Conservation (phyloP, 192 early-diverging fungal genomes). For the Backusella tuberculispora region DNA sequence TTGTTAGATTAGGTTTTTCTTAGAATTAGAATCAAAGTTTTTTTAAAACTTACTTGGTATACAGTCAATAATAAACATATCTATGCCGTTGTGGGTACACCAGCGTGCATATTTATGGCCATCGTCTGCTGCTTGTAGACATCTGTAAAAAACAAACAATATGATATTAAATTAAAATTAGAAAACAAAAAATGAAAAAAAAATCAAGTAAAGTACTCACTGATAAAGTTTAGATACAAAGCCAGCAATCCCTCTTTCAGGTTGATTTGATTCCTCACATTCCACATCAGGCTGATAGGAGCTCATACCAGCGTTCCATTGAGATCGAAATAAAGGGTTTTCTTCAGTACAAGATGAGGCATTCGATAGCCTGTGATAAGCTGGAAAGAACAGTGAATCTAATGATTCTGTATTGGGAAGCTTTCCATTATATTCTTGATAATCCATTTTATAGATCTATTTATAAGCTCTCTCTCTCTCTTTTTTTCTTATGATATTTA, state of each 20-base stretch:
- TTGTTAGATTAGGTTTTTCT: background rate
- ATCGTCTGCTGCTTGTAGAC: constrained; percentile 42
- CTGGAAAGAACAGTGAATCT: background rate
- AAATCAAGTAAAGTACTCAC: constrained; percentile 25
- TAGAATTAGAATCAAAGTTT: background rate
- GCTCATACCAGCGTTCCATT: constrained; percentile 13
- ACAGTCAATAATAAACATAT: constrained; percentile 49
- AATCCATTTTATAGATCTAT: constrained; percentile 16
- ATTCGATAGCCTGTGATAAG: background rate
- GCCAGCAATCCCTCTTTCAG: constrained; percentile 38
- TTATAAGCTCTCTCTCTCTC: background rate
- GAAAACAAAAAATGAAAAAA: background rate
- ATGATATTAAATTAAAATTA: background rate
- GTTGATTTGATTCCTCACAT: constrained; percentile 26
- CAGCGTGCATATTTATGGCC: constrained; percentile 43
- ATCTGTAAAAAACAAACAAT: constrained; percentile 7
- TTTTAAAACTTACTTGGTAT: constrained; percentile 37
- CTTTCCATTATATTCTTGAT: constrained; percentile 4
- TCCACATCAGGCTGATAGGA: constrained; percentile 23
- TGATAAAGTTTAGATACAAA: constrained; percentile 45
- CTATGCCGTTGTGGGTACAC: constrained; percentile 39
- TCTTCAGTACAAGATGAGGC: background rate
- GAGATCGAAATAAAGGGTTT: constrained; percentile 4
- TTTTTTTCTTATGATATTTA: background rate
- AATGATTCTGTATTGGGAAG: background rate